Evolutionary conservation across 352 stramenopile species (phyloP).

Genomic region (Thraustochytrium sp.): DNA sequence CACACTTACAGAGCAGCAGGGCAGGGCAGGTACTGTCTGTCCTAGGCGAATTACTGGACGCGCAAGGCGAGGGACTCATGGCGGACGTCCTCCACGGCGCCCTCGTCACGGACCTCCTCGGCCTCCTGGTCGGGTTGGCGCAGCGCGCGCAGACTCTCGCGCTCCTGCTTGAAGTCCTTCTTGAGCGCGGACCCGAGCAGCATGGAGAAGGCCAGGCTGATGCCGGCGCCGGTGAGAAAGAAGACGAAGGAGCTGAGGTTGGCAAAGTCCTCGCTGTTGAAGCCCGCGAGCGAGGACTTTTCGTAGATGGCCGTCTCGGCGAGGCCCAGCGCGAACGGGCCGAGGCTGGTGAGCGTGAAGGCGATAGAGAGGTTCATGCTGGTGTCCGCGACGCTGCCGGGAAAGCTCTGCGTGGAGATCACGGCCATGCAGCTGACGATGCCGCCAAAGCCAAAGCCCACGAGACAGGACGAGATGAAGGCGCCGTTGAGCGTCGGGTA

Average conservation of each 20-base stretch:
- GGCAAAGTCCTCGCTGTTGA: not conserved
- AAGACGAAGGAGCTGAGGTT: not conserved
- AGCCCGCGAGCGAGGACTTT: not conserved
- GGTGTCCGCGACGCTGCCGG: not conserved
- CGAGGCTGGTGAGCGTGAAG: not conserved
- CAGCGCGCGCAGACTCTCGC: not conserved
- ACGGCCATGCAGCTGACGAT: not conserved
- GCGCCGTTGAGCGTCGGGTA: not conserved
- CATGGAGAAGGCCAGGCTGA: not conserved
- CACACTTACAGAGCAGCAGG: no score
- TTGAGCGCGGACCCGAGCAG: not conserved
- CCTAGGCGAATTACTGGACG: no score
- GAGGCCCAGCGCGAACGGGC: not conserved
- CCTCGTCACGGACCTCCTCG: no score
- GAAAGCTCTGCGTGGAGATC: not conserved
- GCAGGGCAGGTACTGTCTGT: no score
- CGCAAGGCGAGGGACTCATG: no score
- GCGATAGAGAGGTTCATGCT: not conserved
- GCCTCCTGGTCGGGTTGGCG: no score
- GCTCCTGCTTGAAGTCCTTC: not conserved
- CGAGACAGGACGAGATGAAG: not conserved
- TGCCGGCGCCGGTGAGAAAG: not conserved
- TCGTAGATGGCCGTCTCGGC: not conserved
- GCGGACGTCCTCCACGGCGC: no score
- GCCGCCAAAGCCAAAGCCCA: slow-evolving; percentile 27